phyloP scores from a whole-genome alignment of 495 filamentous ascomycete species.

The Lepidopterella palustris region DNA sequence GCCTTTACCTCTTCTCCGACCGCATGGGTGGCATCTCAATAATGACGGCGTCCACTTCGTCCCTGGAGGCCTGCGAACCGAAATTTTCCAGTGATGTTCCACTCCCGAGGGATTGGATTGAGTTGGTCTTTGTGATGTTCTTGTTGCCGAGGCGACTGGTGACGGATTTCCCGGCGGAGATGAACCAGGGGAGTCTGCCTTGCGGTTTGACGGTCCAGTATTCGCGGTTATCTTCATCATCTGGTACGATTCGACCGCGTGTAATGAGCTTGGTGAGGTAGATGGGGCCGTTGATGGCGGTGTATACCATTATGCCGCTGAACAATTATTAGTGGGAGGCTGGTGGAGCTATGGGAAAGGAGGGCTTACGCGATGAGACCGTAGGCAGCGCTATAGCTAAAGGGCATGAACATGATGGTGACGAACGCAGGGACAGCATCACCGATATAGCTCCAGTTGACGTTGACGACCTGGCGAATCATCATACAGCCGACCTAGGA shows the following conservation, averaged over 20 bases:
- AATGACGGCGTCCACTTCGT: conserved; percentile 20
- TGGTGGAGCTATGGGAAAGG: not conserved
- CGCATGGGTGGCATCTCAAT: conserved; percentile 1
- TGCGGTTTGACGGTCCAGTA: conserved; percentile 50
- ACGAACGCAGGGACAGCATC: conserved; percentile 77
- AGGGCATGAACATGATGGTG: conserved; percentile 78
- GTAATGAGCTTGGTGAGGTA: conserved; percentile 58
- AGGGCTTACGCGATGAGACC: conserved; percentile 55
- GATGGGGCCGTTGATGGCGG: conserved; percentile 58
- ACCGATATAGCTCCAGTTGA: conserved; percentile 78
- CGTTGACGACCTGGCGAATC: conserved; percentile 66
- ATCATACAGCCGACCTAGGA: conserved; percentile 28
- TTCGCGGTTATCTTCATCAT: conserved; percentile 65
- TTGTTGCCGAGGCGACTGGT: conserved; percentile 12
- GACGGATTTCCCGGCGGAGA: conserved; percentile 10
- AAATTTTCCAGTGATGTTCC: conserved; percentile 15
- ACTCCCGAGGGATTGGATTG: conserved; percentile 14
- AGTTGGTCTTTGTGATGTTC: not conserved
- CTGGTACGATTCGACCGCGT: conserved; percentile 62
- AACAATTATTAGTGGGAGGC: not conserved
- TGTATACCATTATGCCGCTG: conserved; percentile 66
- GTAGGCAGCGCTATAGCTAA: conserved; percentile 75
- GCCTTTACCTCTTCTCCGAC: conserved; percentile 8
- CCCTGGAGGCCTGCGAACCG: conserved; percentile 8
- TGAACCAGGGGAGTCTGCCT: conserved; percentile 29